phyloP scores from a whole-genome alignment of 345 rosid species.

The Excoecaria cochinchinensis region DNA sequence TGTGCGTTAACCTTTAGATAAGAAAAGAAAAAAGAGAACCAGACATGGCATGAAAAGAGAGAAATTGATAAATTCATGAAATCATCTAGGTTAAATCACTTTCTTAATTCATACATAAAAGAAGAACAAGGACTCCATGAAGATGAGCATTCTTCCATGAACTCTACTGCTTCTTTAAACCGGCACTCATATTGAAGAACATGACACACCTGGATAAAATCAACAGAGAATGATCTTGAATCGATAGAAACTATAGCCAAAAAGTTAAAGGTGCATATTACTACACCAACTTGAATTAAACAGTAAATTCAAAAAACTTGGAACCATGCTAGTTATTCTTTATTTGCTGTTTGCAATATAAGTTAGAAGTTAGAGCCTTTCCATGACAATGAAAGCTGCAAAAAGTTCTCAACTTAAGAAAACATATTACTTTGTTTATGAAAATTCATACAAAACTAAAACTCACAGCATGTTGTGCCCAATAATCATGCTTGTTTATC shows the following conservation, averaged over 20 bases:
- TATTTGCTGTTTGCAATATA: not conserved
- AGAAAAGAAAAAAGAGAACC: conserved; percentile 1
- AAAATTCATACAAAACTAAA: conserved; percentile 9
- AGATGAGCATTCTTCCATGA: conserved; percentile 70
- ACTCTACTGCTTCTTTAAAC: conserved; percentile 79
- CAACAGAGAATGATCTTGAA: not conserved
- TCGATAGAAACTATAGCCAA: not conserved
- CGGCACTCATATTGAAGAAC: conserved; percentile 74
- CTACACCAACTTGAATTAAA: not conserved
- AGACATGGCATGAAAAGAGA: not conserved
- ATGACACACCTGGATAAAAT: conserved; percentile 70
- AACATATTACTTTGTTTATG: not conserved
- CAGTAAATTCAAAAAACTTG: not conserved
- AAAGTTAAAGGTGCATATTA: not conserved
- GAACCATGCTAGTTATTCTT: not conserved
- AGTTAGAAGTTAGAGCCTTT: not conserved
- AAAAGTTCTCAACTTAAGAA: not conserved
- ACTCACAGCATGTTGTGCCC: conserved; percentile 92
- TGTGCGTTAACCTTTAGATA: conserved; percentile 68
- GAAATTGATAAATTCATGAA: not conserved
- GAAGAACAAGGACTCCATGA: conserved; percentile 70
- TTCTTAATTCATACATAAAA: conserved; percentile 54
- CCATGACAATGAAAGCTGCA: not conserved
- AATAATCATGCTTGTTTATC: conserved; percentile 66
- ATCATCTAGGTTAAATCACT: not conserved